Base-by-base conservation (phyloP, 148 eudicot species). In the Rhododendron ovatum region DNA sequence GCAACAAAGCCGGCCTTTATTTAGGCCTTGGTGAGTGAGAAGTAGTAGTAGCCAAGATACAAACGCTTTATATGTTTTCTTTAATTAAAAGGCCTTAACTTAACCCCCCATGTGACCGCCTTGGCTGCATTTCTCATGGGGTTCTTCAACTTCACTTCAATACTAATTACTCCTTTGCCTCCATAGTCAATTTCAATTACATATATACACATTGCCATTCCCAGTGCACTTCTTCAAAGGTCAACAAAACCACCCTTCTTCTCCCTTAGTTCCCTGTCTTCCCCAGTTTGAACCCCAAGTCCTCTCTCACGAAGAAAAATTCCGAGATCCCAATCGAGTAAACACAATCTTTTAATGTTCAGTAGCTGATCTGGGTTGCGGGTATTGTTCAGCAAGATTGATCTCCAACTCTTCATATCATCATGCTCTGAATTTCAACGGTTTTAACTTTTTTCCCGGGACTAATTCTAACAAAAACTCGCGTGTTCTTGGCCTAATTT, bases 71-170 rank as follows among this genome's bases (percentile, higher is more conserved):
- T 45, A 63, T 84, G 5, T 35, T 35, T 7, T 35, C 20, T 1
- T 84, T 85, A 88, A 63, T 47, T 48, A 1, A 75, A 74, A 30
- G 41, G 41, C 76, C 20, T 14, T 84, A 43, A 61, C 86, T 87
- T 88, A 33, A 92, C 90, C 74, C 71, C 88, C 93, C 98, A 95
- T 95, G 98, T 95, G 95, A 95, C 45, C 45, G 78, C 91, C 91
- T 80, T 91, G 69, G 86, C 87, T 89, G 90, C 93, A 87, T 86
- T 91, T 87, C 90, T 91, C 95, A 87, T 91, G 95, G 85, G 83
- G 76, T 83, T 41, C 89, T 88, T 89, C 88, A 83, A 83, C 83
- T 28, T 30, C 90, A 85, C 89, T 88, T 89, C 71, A 85, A 65
- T 79, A 67, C 73, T 65, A 15, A 57, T 57, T n/a, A n/a, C 26